These are phyloP conservation scores for Plasmodium sp. DNA, from an alignment of 169 alveolate species.

Conservation along the genomic window DNA sequence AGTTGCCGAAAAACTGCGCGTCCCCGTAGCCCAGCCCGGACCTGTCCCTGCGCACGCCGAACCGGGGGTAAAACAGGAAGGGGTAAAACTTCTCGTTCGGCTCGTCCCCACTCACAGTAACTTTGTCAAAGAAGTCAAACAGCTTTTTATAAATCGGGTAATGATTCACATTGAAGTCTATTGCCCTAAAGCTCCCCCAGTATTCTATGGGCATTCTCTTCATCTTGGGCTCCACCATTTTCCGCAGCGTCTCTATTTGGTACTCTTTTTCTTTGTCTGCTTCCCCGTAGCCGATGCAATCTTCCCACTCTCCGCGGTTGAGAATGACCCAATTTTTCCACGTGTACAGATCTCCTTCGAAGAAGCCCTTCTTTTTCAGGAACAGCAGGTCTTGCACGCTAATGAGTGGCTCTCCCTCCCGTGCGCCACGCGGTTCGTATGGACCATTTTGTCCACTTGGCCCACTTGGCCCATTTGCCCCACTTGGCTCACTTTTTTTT, in stretches of 20 bases:
- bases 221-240: slow-evolving; percentile 75
- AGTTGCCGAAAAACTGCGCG: slow-evolving; percentile 79
- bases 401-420: background rate
- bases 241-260: slow-evolving; percentile 77
- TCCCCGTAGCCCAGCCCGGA: slow-evolving; percentile 82
- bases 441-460: background rate
- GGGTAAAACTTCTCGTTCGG: slow-evolving; percentile 76
- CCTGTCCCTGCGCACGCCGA: slow-evolving; percentile 77
- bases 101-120: slow-evolving; percentile 77
- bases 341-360: slow-evolving; percentile 81
- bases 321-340: slow-evolving; percentile 86
- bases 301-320: slow-evolving; percentile 79
- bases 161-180: slow-evolving; percentile 70
- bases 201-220: slow-evolving; percentile 84
- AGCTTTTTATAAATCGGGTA: slow-evolving; percentile 76
- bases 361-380: slow-evolving; percentile 78
- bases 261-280: slow-evolving; percentile 9
- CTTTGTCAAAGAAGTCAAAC: slow-evolving; percentile 74
- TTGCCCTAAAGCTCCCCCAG: slow-evolving; percentile 86
- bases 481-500: background rate
- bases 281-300: background rate
- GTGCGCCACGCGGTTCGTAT: too few relatives aligned
- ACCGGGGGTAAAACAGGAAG: slow-evolving; percentile 79
- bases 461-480: background rate
- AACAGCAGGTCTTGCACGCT: slow-evolving; percentile 46